These are phyloP conservation scores for Colletotrichum sp. DNA, from an alignment of 2,329 filamentous ascomycete species.

Conservation along the genomic window DNA sequence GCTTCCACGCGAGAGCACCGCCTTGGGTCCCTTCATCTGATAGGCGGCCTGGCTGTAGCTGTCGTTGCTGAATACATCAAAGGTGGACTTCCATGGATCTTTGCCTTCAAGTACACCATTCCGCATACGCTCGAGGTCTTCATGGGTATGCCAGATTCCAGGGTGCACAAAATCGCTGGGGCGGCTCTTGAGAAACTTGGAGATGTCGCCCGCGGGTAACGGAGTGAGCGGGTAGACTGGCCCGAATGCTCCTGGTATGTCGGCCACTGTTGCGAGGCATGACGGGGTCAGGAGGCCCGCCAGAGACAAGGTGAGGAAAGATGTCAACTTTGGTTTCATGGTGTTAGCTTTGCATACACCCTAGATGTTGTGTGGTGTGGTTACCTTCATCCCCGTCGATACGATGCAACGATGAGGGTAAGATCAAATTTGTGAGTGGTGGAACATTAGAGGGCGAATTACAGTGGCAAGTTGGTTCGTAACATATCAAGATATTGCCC, in stretches of 20 bases:
- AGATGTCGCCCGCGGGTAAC: neutral
- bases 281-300: neutral
- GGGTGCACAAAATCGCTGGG: conserved; percentile 9
- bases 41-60: conserved; percentile 23
- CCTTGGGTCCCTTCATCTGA: conserved; percentile 34
- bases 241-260: neutral
- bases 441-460: neutral
- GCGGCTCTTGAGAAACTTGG: neutral
- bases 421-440: neutral
- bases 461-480: too few relatives aligned
- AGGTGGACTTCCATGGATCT: conserved; percentile 10
- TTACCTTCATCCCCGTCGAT: neutral
- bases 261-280: neutral
- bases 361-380: too few relatives aligned
- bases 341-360: neutral
- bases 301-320: neutral
- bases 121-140: conserved; percentile 14
- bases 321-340: neutral
- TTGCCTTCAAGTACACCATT: neutral
- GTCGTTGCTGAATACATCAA: conserved; percentile 1
- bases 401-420: neutral
- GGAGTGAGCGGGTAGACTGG: neutral
- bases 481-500: neutral
- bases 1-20: conserved; percentile 34
- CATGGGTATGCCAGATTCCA: conserved; percentile 16